Conservation (phyloP, 2,329 filamentous ascomycete genomes). For the Escovopsis weberi region DNA sequence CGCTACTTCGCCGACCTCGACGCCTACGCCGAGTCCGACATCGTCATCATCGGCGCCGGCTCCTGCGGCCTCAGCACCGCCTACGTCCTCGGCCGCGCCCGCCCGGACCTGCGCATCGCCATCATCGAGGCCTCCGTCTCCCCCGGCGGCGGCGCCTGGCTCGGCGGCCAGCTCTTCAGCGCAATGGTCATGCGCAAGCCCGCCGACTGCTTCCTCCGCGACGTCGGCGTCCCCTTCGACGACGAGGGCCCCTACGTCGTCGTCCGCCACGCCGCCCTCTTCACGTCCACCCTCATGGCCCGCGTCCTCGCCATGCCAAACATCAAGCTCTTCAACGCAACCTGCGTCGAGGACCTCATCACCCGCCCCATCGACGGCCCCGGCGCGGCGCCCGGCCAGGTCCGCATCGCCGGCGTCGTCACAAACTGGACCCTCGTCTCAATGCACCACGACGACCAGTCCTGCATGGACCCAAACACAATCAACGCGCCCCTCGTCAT, state of each 20-base stretch:
- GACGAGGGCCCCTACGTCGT: conserved; percentile 82
- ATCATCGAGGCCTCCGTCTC: conserved; percentile 80
- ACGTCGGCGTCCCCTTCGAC: conserved; percentile 73
- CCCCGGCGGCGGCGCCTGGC: conserved; percentile 80
- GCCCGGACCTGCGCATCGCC: conserved; percentile 82
- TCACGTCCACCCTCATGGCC: conserved; percentile 75
- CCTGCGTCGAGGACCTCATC: conserved; percentile 82
- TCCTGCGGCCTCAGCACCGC: conserved; percentile 77
- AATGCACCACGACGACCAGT: conserved; percentile 79
- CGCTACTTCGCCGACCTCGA: conserved; percentile 89
- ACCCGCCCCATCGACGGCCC: conserved; percentile 41
- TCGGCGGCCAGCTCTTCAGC: conserved; percentile 86
- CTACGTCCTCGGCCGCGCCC: conserved; percentile 68
- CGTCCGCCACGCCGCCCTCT: conserved; percentile 85
- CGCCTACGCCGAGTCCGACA: conserved; percentile 78
- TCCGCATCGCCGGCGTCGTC: conserved; percentile 77
- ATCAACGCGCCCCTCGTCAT: conserved; percentile 86
- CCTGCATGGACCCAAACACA: conserved; percentile 94
- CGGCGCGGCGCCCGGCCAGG: conserved; percentile 22
- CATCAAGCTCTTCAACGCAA: conserved; percentile 94
- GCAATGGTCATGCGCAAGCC: conserved; percentile 95
- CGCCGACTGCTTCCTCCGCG: conserved; percentile 68
- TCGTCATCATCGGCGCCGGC: conserved; percentile 85
- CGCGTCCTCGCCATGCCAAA: conserved; percentile 77
- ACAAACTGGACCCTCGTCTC: conserved; percentile 92